These are phyloP conservation scores for Fusarium sp. DNA, from an alignment of 2,329 filamentous ascomycete species.

Conservation along the genomic window DNA sequence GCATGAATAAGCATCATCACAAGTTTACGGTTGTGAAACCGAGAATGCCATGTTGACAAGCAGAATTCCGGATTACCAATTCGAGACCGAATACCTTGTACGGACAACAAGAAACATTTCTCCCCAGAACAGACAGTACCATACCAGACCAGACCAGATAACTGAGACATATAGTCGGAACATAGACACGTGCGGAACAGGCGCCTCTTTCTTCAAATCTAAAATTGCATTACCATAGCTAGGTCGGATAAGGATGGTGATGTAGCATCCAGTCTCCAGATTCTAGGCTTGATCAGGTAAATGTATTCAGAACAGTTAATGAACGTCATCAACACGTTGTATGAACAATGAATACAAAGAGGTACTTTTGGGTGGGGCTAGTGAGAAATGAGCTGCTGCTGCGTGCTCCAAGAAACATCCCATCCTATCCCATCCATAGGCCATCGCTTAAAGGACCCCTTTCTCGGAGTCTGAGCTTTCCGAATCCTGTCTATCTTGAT, in stretches of 20 bases:
- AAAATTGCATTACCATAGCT: conserved; percentile 28
- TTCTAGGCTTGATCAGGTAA: conserved; percentile 37
- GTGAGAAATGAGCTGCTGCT: conserved; percentile 40
- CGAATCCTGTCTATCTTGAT: neutral
- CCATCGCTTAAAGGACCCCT: conserved; percentile 3
- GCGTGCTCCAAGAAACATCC: conserved; percentile 14
- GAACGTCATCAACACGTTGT: conserved; percentile 26
- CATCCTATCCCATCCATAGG: conserved; percentile 1
- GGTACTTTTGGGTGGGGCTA: conserved; percentile 28
- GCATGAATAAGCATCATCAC: conserved; percentile 2
- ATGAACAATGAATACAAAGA: neutral
- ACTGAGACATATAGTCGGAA: neutral
- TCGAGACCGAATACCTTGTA: neutral
- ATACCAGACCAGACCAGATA: neutral
- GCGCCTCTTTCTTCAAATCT: conserved; percentile 25
- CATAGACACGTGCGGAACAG: neutral
- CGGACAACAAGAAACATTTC: neutral
- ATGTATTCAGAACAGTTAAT: conserved; percentile 1
- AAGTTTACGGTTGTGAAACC: conserved; percentile 13
- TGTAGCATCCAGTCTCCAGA: conserved; percentile 4
- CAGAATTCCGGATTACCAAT: neutral
- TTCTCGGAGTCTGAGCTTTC: conserved; percentile 21
- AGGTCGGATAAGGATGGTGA: conserved; percentile 8
- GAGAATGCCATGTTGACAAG: neutral
- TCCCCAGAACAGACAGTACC: neutral